Evolutionary conservation across 164 flowering plant genomes (phyloP).

Genomic region (Annona squamosa): DNA sequence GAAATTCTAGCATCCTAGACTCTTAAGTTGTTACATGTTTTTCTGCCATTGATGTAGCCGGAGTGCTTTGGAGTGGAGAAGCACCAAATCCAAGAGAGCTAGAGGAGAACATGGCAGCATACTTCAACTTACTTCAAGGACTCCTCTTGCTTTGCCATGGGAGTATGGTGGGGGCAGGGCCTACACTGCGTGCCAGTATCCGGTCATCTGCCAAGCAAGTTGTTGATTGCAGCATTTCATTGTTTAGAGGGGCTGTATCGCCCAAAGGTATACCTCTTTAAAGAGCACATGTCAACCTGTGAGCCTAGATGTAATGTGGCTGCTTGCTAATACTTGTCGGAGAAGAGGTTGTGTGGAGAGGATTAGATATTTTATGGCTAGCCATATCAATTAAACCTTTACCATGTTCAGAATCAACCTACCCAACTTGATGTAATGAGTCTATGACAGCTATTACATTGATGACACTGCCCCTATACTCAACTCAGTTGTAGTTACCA

Average conservation of each 20-base stretch:
- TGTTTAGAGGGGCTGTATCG: constrained; percentile 19
- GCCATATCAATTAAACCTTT: not conserved
- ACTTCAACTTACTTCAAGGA: constrained; percentile 75
- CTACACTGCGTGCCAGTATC: constrained; percentile 61
- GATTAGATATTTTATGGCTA: not conserved
- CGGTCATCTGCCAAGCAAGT: constrained; percentile 62
- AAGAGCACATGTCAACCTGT: not conserved
- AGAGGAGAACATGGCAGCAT: constrained; percentile 67
- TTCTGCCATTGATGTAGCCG: constrained; percentile 36
- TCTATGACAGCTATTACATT: not conserved
- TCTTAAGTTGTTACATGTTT: not conserved
- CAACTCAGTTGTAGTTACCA: not conserved
- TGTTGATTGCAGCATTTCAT: constrained; percentile 55
- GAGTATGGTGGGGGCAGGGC: constrained; percentile 78
- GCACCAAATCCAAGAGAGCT: constrained; percentile 40
- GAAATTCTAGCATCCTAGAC: not conserved
- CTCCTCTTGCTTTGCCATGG: constrained; percentile 70
- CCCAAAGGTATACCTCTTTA: constrained; percentile 16
- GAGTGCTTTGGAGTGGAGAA: constrained; percentile 79
- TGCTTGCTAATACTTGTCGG: no score
- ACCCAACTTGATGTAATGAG: not conserved
- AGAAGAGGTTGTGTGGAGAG: no score
- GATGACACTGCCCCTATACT: not conserved
- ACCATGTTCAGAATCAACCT: not conserved
- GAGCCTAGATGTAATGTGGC: not conserved